Evolutionary conservation across 176 grass and related monocot genomes (phyloP).

Genomic region (Miscanthus lutarioriparius): DNA sequence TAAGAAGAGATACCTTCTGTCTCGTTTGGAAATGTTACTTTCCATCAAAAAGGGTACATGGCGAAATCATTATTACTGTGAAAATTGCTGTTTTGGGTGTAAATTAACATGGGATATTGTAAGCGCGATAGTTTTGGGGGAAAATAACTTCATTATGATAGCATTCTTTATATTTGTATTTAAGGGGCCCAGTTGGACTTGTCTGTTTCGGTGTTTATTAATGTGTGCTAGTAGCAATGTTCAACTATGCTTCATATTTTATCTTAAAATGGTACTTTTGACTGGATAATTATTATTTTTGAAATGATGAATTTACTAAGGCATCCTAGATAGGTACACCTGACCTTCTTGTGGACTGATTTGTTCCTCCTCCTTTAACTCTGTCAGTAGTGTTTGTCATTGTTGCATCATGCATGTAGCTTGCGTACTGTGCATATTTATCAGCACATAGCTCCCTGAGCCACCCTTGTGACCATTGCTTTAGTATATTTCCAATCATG

Average conservation of each 20-base stretch:
- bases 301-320: background rate
- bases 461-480: background rate
- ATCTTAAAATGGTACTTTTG: background rate
- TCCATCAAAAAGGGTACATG: background rate
- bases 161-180: conserved; percentile 9
- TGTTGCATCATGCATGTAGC: background rate
- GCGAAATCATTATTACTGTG: background rate
- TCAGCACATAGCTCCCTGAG: background rate
- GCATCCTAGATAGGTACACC: background rate
- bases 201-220: background rate
- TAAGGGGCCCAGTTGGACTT: background rate
- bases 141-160: background rate
- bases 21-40: background rate
- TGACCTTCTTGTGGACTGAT: background rate
- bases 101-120: background rate
- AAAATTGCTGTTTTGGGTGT: background rate
- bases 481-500: background rate
- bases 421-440: background rate
- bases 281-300: background rate
- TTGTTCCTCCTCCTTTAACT: background rate
- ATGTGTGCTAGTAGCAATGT: background rate
- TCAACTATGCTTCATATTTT: background rate
- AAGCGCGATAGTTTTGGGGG: background rate
- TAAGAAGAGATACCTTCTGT: background rate
- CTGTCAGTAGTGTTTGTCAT: background rate